Evolutionary conservation across 768 basidiomycete species (phyloP).

Genomic region (Podaxis carcinomalis): DNA sequence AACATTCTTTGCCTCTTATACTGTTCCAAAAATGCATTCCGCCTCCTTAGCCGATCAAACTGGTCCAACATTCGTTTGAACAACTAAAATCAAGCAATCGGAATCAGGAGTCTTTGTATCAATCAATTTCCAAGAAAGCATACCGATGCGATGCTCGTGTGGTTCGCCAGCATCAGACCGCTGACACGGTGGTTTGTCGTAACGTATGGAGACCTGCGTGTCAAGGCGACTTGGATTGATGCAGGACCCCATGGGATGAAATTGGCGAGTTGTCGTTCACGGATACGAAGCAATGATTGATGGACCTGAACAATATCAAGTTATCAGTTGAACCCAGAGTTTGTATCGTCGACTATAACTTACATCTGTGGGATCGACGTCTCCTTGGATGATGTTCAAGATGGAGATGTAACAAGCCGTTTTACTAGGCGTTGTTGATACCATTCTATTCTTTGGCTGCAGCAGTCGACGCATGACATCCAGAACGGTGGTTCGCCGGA

Average conservation of each 20-base stretch:
- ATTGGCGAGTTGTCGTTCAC: constrained; percentile 93
- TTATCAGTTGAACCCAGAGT: neutral
- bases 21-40: constrained; percentile 94
- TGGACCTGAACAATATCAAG: constrained; percentile 63
- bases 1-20: constrained; percentile 98
- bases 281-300: constrained; percentile 93
- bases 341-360: constrained; percentile 13
- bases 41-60: constrained; percentile 80
- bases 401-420: constrained; percentile 96
- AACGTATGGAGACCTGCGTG: constrained; percentile 86
- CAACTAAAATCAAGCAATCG: constrained; percentile 43
- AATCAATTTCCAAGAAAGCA: constrained; percentile 24
- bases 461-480: constrained; percentile 98
- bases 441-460: constrained; percentile 98
- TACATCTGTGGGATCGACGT: constrained; percentile 97
- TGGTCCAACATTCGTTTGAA: constrained; percentile 97
- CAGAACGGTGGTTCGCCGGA: constrained; percentile 92
- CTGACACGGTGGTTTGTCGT: constrained; percentile 90
- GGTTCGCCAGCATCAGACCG: constrained; percentile 97
- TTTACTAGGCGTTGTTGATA: constrained; percentile 88
- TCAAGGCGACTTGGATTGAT: constrained; percentile 95
- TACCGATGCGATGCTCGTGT: constrained; percentile 96
- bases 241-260: constrained; percentile 99
- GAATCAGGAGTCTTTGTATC: neutral
- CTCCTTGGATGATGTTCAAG: constrained; percentile 97